Percentiles rank a stretch among this genome's conserved stretches.
Evolutionary conservation across 2,329 filamentous ascomycete species (phyloP).

Genomic region (Hypoxylon sp.): DNA sequence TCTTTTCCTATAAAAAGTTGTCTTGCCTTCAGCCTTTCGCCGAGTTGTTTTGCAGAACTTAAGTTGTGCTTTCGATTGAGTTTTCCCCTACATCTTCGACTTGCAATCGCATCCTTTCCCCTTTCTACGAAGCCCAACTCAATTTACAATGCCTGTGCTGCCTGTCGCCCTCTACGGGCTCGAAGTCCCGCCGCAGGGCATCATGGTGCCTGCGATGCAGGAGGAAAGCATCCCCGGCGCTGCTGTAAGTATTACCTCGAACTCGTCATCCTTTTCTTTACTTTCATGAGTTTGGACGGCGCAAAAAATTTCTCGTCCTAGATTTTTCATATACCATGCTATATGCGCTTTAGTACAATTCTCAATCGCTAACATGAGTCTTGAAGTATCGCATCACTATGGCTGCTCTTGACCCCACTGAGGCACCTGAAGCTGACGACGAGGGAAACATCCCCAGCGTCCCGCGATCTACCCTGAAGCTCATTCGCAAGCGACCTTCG

Average conservation of each 20-base stretch:
- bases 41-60: conserved; percentile 19
- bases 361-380: conserved; percentile 50
- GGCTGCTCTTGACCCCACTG: conserved; percentile 95
- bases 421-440: conserved; percentile 76
- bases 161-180: conserved; percentile 91
- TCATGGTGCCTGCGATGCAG: conserved; percentile 82
- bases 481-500: conserved; percentile 80
- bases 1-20: conserved; percentile 34
- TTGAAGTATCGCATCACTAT: conserved; percentile 94
- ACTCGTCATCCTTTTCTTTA: background rate
- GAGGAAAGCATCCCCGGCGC: conserved; percentile 77
- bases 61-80: conserved; percentile 15
- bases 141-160: conserved; percentile 66
- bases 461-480: conserved; percentile 88
- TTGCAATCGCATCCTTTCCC: conserved; percentile 18
- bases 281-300: conserved; percentile 8
- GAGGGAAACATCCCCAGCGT: conserved; percentile 72
- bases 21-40: conserved; percentile 8
- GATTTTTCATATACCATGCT: background rate
- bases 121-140: conserved; percentile 26
- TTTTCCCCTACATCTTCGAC: conserved; percentile 13
- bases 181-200: conserved; percentile 87
- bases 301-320: background rate
- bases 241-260: conserved; percentile 72
- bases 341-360: conserved; percentile 9